Evolutionary conservation across 495 filamentous ascomycete genomes (phyloP), one percentile per base, ranked within the genome.

Genomic region (Bombardia bombarda): DNA sequence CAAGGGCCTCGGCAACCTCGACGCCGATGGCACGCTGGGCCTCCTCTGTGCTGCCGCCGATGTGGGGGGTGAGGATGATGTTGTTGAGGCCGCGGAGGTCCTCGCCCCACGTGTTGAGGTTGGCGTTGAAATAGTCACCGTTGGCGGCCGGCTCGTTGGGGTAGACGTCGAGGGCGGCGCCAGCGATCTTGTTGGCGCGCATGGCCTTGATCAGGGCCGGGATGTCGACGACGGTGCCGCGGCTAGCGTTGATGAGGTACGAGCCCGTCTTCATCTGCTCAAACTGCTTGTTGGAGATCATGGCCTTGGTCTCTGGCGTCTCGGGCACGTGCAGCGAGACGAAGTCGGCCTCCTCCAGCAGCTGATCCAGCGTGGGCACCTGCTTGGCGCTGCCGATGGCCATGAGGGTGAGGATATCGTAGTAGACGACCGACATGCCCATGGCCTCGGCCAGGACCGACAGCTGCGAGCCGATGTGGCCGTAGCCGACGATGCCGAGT

Each of bases 391-490:
- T 90, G 32, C 93, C 93, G 55, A 99, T 64, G 19, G 85, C 83
- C 90, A 99, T 97, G 39, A 96, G 69, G 52, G 87, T 92, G 38
- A 93, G 62, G 7, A 93, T 78, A 63, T 99, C 93, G 57, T 90
- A 96, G 70, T 92, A 97, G 50, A 96, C 83, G 46, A 99, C 92
- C 2, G 73, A 79, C 89, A 99, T 95, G 20, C 93, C 90, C 86
- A 99, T 93, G 17, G 90, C 80, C 63, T 99, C 93, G 18, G 90
- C 88, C 39, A 99, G 72, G 28, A 99, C 93, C 1, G 90, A 96
- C 38, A 99, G 72, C 62, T 99, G 93, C 40, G 86, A 90, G 48
- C 93, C 93, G 54, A 99, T 97, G 53, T 99, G 93, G 36, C 93
- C 93, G 58, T 99, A 97, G 16, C 93, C 93, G 45, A 99, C 79